Base-by-base conservation (phyloP, 2,329 filamentous ascomycete genomes). In the Ophiosphaerella narmari region DNA sequence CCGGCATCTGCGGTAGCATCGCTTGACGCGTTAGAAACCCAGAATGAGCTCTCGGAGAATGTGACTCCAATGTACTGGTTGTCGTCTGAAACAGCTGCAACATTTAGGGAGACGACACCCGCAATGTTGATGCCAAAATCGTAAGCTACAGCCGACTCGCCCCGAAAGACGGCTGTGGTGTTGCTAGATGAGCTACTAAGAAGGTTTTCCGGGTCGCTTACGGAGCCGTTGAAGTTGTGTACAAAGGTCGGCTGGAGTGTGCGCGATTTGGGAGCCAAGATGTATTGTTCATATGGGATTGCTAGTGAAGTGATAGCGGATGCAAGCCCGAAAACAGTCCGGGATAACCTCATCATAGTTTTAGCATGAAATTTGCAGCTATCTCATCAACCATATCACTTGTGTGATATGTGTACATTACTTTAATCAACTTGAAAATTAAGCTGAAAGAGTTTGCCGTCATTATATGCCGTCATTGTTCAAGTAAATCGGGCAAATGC, bases 1-100 rank as follows among this genome's bases (percentile, higher is more conserved):
- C 76, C 78, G 4, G 71, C 68, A 43, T 79, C 75, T 2, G 72
- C 72, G 1, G 77, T 81, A 1, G 76, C 77, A 61, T 82, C 80
- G 50, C 75, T 74, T 7, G 66, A 73, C 24, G 74, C 57, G 3
- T 71, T 73, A 33, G 74, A 80, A 39, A 83, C 78, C 78, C 78
- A 84, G 1, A 80, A 54, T 0, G 71, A 75, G 48, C 67, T 72
- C 44, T 77, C 75, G 2, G 71, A 70, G 47, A 74, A 78, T 2
- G 74, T 73, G 24, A 78, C 62, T 41, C 75, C 75, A 37, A 78
- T 75, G 55, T 68, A 74, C 41, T 77, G 73, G 31, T 68, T 58
- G 0, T 55, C 48, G n/a, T 63, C 58, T 5, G 71, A 71, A 1
- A 71, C 64, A 0, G 62, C 51, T 12, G 68, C 69, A 26, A 77